Base-by-base conservation (phyloP, 2,329 filamentous ascomycete genomes). In the Fusarium sp. region DNA sequence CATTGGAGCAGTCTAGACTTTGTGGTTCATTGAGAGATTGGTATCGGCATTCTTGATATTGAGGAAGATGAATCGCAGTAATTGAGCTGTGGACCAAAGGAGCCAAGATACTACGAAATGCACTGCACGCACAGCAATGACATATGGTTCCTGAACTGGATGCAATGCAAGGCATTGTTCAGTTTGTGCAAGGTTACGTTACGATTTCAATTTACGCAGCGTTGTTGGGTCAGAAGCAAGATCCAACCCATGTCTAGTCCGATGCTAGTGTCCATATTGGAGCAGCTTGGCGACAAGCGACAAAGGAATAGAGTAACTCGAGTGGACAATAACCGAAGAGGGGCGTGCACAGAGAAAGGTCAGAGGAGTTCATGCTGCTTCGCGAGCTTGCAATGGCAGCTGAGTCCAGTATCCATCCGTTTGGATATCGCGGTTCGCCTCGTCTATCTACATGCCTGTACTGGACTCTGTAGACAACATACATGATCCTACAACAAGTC, bases 151-250 rank as follows among this genome's bases (percentile, higher is more conserved):
- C 60, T 62, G 47, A 23, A 60, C 31, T 61, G 38, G 55, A 36
- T 70, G 58, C 65, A 57, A 49, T 70, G 58, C 65, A 53, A 56
- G 37, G 67, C 67, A 69, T 67, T 49, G 36, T 44, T 55, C 49
- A 38, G 47, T 51, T 59, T 68, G 67, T 68, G 58, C 67, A 68
- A 70, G 57, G 62, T 70, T 53, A 65, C 63, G 52, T 63, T 51
- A 28, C 34, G 47, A 51, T 51, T 51, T 70, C 53, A 62, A 59
- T 64, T 47, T 55, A 60, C 55, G 53, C 42, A 60, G 57, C 54
- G 62, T 65, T 64, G 53, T 63, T 70, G 67, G 67, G 67, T 61
- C 68, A 69, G 63, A 55, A 70, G 67, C 63, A 68, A 70, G 67
- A 70, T 70, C 67, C 50, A 64, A 68, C 57, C 67, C 67, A 53